A percentile compares a stretch with the other conserved stretches of the same genome.
These are phyloP conservation scores for Hanseniaspora guilliermondii DNA, from an alignment of 805 yeast species.

Conservation along the genomic window DNA sequence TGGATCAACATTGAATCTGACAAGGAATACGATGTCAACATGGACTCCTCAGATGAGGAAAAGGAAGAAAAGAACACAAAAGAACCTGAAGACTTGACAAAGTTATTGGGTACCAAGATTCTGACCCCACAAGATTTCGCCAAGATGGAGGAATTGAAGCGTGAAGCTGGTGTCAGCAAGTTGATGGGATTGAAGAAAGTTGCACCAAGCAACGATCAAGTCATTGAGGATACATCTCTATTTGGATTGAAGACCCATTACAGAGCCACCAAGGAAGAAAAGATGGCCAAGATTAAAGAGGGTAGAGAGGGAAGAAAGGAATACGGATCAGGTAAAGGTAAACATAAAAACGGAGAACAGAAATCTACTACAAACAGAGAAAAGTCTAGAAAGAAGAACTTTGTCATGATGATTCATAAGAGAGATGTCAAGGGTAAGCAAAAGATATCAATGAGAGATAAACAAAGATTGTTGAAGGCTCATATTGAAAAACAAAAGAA, in stretches of 20 bases:
- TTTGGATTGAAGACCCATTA: slow-evolving; percentile 63
- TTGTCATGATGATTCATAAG: slow-evolving; percentile 96
- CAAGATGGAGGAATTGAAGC: slow-evolving; percentile 74
- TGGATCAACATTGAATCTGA: slow-evolving; percentile 29
- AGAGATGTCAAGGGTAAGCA: slow-evolving; percentile 88
- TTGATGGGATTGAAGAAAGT: slow-evolving; percentile 45
- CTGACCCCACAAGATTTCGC: slow-evolving; percentile 97
- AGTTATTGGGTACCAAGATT: slow-evolving; percentile 59
- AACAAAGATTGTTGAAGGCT: slow-evolving; percentile 73
- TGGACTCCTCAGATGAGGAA: slow-evolving; percentile 31
- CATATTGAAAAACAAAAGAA: slow-evolving; percentile 85
- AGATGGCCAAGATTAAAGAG: slow-evolving; percentile 73
- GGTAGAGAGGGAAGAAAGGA: slow-evolving; percentile 89
- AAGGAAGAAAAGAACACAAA: slow-evolving; percentile 22
- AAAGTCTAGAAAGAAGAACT: slow-evolving; percentile 96
- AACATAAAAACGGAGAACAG: slow-evolving; percentile 40
- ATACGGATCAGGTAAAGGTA: slow-evolving; percentile 80
- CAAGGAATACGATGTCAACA: slow-evolving; percentile 37
- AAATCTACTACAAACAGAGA: slow-evolving; percentile 93
- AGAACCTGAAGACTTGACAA: slow-evolving; percentile 35
- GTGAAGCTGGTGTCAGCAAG: slow-evolving; percentile 76
- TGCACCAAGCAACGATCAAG: slow-evolving; percentile 50
- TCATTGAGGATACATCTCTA: slow-evolving; percentile 65
- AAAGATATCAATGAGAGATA: slow-evolving; percentile 76
- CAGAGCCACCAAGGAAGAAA: slow-evolving; percentile 82